Conservation (phyloP, 805 yeast species). For the Candida pini region DNA sequence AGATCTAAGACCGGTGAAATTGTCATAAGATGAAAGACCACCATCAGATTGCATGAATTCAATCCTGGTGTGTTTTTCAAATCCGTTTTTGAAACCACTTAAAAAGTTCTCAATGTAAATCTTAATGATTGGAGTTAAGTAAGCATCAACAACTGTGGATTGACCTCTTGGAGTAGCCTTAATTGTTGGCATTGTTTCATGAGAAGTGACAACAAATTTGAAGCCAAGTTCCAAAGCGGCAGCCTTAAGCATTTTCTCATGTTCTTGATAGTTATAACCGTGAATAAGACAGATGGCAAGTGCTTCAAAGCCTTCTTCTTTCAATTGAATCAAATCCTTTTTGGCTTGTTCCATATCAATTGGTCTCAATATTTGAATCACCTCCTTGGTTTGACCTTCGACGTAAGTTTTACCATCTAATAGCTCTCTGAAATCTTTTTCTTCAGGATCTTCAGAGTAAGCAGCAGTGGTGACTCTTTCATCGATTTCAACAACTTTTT, state of each 20-base stretch:
- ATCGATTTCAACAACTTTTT: constrained; percentile 74
- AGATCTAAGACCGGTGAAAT: constrained; percentile 48
- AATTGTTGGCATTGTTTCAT: constrained; percentile 33
- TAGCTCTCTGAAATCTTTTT: constrained; percentile 12
- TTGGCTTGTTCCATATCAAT: constrained; percentile 20
- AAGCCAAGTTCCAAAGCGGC: constrained; percentile 46
- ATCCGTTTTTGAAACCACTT: constrained; percentile 28
- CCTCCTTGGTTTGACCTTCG: constrained; percentile 35
- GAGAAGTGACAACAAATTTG: constrained; percentile 31
- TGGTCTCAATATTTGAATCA: constrained; percentile 32
- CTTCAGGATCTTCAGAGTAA: constrained; percentile 66
- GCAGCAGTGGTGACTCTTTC: constrained; percentile 86
- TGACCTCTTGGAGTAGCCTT: constrained; percentile 37
- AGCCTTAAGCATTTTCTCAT: constrained; percentile 28
- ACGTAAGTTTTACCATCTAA: constrained; percentile 25
- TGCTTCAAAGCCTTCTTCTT: constrained; percentile 25
- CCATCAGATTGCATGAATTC: constrained; percentile 59
- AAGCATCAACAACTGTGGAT: constrained; percentile 38
- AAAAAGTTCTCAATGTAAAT: constrained; percentile 34
- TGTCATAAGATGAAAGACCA: constrained; percentile 47
- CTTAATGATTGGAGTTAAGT: constrained; percentile 38
- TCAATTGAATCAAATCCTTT: constrained; percentile 20
- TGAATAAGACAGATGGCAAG: constrained; percentile 32
- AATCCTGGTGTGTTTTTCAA: constrained; percentile 29
- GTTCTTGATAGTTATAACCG: constrained; percentile 32